Evolutionary conservation across 768 basidiomycete species (phyloP).

Genomic region (Solioccasus polychromus): DNA sequence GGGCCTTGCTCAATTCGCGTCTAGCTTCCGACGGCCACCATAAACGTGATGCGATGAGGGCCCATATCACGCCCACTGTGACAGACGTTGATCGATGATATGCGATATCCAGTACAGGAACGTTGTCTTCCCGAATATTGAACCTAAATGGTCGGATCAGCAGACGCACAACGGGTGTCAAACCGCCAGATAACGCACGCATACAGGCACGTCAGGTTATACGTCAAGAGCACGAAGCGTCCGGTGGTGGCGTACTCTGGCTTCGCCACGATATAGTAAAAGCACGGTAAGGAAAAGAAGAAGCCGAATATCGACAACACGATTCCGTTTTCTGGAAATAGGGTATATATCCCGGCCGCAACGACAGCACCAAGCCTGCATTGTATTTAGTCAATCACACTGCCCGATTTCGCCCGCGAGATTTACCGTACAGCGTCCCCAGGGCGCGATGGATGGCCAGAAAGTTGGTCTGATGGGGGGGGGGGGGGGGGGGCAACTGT

Average conservation of each 20-base stretch:
- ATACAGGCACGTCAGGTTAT: conserved; percentile 82
- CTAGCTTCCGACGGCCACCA: conserved; percentile 98
- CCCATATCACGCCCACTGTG: conserved; percentile 84
- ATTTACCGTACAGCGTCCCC: conserved; percentile 70
- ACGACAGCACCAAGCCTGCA: conserved; percentile 72
- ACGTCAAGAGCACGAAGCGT: conserved; percentile 80
- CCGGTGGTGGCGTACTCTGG: conserved; percentile 74
- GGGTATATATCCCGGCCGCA: conserved; percentile 67
- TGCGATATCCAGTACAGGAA: conserved; percentile 68
- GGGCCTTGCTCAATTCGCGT: conserved; percentile 75
- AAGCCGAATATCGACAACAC: conserved; percentile 83
- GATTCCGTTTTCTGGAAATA: conserved; percentile 74
- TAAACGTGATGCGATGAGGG: conserved; percentile 78
- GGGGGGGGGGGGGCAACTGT: conserved; percentile 8
- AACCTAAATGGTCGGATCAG: conserved; percentile 47
- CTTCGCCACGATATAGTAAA: conserved; percentile 80
- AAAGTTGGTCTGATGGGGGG: conserved; percentile 91
- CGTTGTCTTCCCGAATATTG: conserved; percentile 65
- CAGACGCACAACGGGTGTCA: background rate
- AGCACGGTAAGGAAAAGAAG: conserved; percentile 89
- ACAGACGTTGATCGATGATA: conserved; percentile 78
- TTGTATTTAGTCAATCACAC: conserved; percentile 7
- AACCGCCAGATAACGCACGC: conserved; percentile 39
- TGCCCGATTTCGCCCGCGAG: background rate
- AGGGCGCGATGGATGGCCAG: conserved; percentile 78